phyloP scores from a whole-genome alignment of 202 grass and related monocot species.

The Cymbopogon flexuosus region DNA sequence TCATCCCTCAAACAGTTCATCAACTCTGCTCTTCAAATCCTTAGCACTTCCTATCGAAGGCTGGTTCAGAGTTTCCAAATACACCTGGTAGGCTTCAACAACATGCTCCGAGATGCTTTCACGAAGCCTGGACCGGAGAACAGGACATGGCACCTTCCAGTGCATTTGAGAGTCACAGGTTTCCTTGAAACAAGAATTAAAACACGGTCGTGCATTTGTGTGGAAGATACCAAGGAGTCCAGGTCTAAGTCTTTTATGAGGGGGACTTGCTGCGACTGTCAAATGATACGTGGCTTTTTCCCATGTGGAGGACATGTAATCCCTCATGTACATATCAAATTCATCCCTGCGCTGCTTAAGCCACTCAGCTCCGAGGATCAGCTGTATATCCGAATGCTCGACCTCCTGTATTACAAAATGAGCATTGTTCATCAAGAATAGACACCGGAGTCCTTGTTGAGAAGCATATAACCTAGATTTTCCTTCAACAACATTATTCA shows the following conservation, averaged over 20 bases:
- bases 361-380: conserved; percentile 19
- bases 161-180: conserved; percentile 19
- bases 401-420: conserved; percentile 35
- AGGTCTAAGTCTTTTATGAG: conserved; percentile 1
- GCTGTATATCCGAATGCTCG: conserved; percentile 7
- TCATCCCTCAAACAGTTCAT: conserved; percentile 25
- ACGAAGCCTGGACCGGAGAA: conserved; percentile 20
- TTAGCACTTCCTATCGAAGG: not conserved
- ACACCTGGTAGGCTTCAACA: not conserved
- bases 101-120: conserved; percentile 15
- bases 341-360: not conserved
- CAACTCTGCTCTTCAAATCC: not conserved
- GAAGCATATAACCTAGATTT: not conserved
- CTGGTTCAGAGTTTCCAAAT: not conserved
- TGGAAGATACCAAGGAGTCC: conserved; percentile 1
- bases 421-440: conserved; percentile 32
- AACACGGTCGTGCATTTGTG: not conserved
- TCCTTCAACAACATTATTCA: not conserved
- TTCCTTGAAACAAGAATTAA: conserved; percentile 1
- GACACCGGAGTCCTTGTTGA: conserved; percentile 10
- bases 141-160: conserved; percentile 26
- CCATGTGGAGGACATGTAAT: conserved; percentile 26
- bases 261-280: not conserved
- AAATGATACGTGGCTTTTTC: not conserved
- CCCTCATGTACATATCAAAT: not conserved